These are phyloP conservation scores for Cytidiella melzeri DNA, from an alignment of 768 basidiomycete species.

Conservation along the genomic window DNA sequence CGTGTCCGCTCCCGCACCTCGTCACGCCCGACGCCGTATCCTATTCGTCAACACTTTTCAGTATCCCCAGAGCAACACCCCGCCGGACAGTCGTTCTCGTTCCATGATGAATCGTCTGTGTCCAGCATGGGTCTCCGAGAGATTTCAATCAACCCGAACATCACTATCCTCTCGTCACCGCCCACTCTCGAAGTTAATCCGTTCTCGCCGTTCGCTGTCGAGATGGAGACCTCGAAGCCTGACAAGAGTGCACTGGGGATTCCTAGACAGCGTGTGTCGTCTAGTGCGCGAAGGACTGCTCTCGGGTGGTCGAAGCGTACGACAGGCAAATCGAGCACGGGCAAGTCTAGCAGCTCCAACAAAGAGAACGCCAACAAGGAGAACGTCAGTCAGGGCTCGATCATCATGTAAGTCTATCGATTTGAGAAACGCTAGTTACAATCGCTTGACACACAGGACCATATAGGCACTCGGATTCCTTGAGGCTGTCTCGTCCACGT, in stretches of 20 bases:
- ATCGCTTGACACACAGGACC: background rate
- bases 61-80: slow-evolving; percentile 32
- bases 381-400: slow-evolving; percentile 34
- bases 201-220: slow-evolving; percentile 35
- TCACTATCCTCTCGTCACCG: slow-evolving; percentile 24
- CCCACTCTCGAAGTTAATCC: slow-evolving; percentile 39
- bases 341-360: slow-evolving; percentile 21
- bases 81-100: slow-evolving; percentile 10
- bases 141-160: slow-evolving; percentile 37
- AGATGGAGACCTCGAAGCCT: slow-evolving; percentile 31
- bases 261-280: slow-evolving; percentile 46
- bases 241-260: slow-evolving; percentile 25
- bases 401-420: slow-evolving; percentile 48
- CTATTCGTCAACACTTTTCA: slow-evolving; percentile 43
- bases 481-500: slow-evolving; percentile 2
- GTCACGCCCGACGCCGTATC: slow-evolving; percentile 73
- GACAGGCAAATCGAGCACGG: slow-evolving; percentile 36
- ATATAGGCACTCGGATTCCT: background rate
- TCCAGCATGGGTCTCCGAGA: slow-evolving; percentile 33
- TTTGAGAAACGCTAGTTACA: background rate
- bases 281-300: slow-evolving; percentile 48
- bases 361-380: slow-evolving; percentile 45
- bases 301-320: slow-evolving; percentile 64
- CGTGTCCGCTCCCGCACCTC: slow-evolving; percentile 61
- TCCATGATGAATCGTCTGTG: slow-evolving; percentile 13